These are phyloP conservation scores for Aurifilum marmelostoma DNA, from an alignment of 2,329 filamentous ascomycete genomes.

Conservation along the genomic window DNA sequence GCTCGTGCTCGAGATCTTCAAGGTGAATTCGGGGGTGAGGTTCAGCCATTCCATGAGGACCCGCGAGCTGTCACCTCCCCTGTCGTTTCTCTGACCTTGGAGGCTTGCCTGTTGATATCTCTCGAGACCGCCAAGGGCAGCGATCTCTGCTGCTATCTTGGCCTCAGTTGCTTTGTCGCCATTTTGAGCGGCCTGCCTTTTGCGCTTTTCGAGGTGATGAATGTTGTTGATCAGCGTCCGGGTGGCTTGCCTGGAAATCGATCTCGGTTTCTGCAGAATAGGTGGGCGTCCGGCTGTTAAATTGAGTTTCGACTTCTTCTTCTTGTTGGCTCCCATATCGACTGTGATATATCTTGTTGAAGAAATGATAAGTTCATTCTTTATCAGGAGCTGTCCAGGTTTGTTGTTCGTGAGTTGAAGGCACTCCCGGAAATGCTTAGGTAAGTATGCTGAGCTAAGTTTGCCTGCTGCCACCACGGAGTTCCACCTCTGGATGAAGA, in stretches of 20 bases:
- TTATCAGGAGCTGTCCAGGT: not conserved
- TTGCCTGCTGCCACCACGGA: not conserved
- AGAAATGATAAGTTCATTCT: not conserved
- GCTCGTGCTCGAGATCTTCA: slow-evolving; percentile 28
- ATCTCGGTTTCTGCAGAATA: slow-evolving; percentile 52
- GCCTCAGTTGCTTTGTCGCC: slow-evolving; percentile 55
- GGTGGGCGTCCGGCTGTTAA: slow-evolving; percentile 61
- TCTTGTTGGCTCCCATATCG: slow-evolving; percentile 52
- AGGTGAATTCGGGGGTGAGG: slow-evolving; percentile 37
- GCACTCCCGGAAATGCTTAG: not conserved
- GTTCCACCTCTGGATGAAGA: not conserved
- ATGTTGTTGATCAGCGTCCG: slow-evolving; percentile 67
- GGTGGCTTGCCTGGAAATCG: slow-evolving; percentile 68
- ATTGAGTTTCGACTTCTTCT: slow-evolving; percentile 43
- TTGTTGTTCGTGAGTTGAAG: not conserved
- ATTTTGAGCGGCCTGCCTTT: slow-evolving; percentile 56
- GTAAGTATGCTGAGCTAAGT: slow-evolving; percentile 3
- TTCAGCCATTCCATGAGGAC: slow-evolving; percentile 67
- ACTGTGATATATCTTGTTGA: not conserved
- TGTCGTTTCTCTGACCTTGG: slow-evolving; percentile 67
- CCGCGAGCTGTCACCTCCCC: slow-evolving; percentile 69
- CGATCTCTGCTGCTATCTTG: slow-evolving; percentile 56
- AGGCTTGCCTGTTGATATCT: slow-evolving; percentile 70
- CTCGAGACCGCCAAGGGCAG: slow-evolving; percentile 62
- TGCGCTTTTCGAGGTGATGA: slow-evolving; percentile 67